Evolutionary conservation across 192 early-diverging fungal genomes (phyloP).

Genomic region (Chytriomyces sp.): DNA sequence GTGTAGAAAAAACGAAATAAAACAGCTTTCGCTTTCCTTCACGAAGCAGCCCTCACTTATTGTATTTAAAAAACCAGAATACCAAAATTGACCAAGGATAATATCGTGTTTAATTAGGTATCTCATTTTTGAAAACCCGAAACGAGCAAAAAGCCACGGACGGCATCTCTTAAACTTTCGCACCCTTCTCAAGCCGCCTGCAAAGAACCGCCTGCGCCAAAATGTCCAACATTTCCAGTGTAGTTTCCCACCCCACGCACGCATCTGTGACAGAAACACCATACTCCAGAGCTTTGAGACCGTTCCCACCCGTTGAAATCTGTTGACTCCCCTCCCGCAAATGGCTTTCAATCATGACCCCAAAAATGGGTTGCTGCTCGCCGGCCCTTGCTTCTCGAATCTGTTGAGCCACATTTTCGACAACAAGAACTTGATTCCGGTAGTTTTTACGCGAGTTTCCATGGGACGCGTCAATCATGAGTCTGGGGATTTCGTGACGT

Average conservation of each 20-base stretch:
- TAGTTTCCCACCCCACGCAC: constrained; percentile 90
- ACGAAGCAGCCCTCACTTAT: too few relatives aligned
- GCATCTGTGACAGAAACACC: constrained; percentile 91
- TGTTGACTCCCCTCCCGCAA: constrained; percentile 72
- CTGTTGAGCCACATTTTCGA: constrained; percentile 56
- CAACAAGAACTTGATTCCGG: constrained; percentile 82
- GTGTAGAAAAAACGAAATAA: too few relatives aligned
- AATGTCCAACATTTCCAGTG: constrained; percentile 72
- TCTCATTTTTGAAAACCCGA: too few relatives aligned
- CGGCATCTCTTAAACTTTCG: too few relatives aligned
- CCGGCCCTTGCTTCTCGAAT: constrained; percentile 11
- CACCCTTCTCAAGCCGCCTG: background rate
- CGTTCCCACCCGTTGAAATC: constrained; percentile 68
- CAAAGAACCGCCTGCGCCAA: background rate
- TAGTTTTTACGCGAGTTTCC: constrained; percentile 90
- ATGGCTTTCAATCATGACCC: constrained; percentile 95
- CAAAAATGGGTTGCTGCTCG: constrained; percentile 73
- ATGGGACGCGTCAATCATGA: constrained; percentile 97
- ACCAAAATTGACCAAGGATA: too few relatives aligned
- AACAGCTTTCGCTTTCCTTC: too few relatives aligned
- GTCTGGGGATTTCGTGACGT: constrained; percentile 56
- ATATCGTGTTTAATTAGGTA: too few relatives aligned
- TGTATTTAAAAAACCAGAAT: too few relatives aligned
- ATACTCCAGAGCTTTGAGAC: constrained; percentile 66
- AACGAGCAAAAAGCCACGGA: too few relatives aligned